These are phyloP conservation scores for Cryptococcus sp. DNA, from an alignment of 1,284 basidiomycete genomes.

Conservation along the genomic window DNA sequence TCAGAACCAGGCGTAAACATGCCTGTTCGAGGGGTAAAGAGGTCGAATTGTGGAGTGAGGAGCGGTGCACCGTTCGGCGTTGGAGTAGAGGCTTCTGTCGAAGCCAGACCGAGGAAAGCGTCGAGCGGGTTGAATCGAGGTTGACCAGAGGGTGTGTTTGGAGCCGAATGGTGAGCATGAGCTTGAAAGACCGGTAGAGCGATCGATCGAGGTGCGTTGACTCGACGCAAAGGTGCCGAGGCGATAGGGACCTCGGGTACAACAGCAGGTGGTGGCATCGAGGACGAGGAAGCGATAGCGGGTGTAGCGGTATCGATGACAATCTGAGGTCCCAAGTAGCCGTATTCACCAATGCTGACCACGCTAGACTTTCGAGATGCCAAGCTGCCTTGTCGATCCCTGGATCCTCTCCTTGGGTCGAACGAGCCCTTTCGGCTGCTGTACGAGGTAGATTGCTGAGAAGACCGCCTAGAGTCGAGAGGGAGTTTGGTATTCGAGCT, in stretches of 20 bases:
- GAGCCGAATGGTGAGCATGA: neutral
- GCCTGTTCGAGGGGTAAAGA: neutral
- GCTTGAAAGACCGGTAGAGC: conserved; percentile 9
- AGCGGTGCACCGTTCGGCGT: neutral
- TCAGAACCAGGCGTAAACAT: conserved; percentile 1
- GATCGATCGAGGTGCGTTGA: conserved; percentile 18
- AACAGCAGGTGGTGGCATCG: neutral
- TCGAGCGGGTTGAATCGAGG: conserved; percentile 26
- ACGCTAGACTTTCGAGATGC: conserved; percentile 19
- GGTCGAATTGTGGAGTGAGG: conserved; percentile 1
- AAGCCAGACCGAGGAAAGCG: conserved; percentile 19
- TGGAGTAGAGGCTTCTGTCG: neutral
- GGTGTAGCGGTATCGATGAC: conserved; percentile 18
- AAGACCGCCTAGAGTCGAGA: neutral
- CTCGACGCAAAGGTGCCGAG: neutral
- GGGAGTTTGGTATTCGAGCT: neutral
- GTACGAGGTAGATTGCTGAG: neutral
- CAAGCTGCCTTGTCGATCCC: neutral
- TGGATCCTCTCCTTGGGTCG: neutral
- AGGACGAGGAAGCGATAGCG: neutral
- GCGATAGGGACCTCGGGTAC: neutral
- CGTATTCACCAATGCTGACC: conserved; percentile 30
- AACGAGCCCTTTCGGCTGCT: neutral
- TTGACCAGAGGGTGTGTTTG: conserved; percentile 9
- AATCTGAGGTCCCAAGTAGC: conserved; percentile 32